Evolutionary conservation across 352 stramenopile genomes (phyloP).

Genomic region (Globisporangium nunn): DNA sequence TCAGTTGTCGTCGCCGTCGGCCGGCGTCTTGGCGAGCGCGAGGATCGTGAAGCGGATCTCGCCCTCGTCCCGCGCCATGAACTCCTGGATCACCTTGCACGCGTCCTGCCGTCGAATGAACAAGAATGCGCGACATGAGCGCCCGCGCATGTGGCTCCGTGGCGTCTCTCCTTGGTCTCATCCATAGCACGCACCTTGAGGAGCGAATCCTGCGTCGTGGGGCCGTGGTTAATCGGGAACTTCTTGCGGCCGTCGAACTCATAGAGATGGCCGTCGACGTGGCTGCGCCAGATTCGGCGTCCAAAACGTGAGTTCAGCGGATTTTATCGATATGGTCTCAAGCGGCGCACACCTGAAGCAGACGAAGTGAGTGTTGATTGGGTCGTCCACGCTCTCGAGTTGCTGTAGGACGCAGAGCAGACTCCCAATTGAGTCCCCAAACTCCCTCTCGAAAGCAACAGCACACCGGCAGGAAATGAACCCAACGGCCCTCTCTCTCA

Average conservation of each 20-base stretch:
- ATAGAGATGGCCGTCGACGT: conserved; percentile 90
- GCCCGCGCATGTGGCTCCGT: too few relatives aligned
- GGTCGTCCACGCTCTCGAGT: conserved; percentile 87
- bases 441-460: too few relatives aligned
- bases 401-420: conserved; percentile 29
- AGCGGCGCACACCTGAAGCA: conserved; percentile 75
- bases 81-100: conserved; percentile 86
- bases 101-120: conserved; percentile 48
- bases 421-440: not conserved
- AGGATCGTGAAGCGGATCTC: conserved; percentile 95
- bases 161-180: too few relatives aligned
- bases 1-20: conserved; percentile 16
- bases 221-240: conserved; percentile 91
- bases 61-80: conserved; percentile 92
- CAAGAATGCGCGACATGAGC: not conserved
- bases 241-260: conserved; percentile 95
- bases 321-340: too few relatives aligned
- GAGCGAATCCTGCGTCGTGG: conserved; percentile 77
- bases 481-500: not conserved
- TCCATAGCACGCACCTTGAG: conserved; percentile 42
- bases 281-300: conserved; percentile 19
- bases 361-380: conserved; percentile 96
- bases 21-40: conserved; percentile 74
- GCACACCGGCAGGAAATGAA: not conserved
- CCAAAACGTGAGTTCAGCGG: too few relatives aligned